Base-by-base conservation (phyloP, 306 rosid species). In the Medicago truncatula region DNA sequence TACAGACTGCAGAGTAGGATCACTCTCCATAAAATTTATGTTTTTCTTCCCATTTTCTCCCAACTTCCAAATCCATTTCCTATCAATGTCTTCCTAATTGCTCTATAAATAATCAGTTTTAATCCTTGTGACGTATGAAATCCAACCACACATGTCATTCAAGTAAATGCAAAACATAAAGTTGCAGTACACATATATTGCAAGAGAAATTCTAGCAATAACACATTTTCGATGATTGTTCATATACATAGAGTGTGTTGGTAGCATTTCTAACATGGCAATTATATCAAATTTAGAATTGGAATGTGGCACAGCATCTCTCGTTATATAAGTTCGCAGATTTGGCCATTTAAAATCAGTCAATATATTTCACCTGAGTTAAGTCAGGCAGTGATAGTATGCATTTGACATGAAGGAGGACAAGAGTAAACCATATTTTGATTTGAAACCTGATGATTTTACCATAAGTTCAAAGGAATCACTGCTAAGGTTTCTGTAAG, bases 281-380 rank as follows among this genome's bases (percentile, higher is more conserved):
- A 13, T 10, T 63, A 38, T 9, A 44, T 46, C 57, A 34, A 17
- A 67, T 56, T 56, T 16, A 18, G 53, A 15, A 15, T 56, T 17
- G 31, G 54, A 15, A n/a, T 74, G 10, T 36, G 1, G 9, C 70
- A 56, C 23, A 54, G 14, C 62, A 28, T 6, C 10, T n/a, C 20
- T 20, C 7, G 4, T 21, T 11, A 49, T 57, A 47, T 56, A 31
- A 56, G 28, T 46, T 34, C n/a, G 36, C 70, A 67, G 21, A 67
- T 12, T 44, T 14, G 59, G 64, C 57, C 52, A 59, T 38, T 12
- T 13, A 71, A n/a, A 60, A 70, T 10, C 54, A 15, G 53, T 49
- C 49, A 46, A 67, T 23, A 6, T 46, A 80, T 67, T 38, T n/a
- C 69, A 43, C 15, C 36, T 20, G 2, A 21, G 34, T 46, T 11